Base-by-base conservation (phyloP, 345 rosid species). In the Populus pruinosa region DNA sequence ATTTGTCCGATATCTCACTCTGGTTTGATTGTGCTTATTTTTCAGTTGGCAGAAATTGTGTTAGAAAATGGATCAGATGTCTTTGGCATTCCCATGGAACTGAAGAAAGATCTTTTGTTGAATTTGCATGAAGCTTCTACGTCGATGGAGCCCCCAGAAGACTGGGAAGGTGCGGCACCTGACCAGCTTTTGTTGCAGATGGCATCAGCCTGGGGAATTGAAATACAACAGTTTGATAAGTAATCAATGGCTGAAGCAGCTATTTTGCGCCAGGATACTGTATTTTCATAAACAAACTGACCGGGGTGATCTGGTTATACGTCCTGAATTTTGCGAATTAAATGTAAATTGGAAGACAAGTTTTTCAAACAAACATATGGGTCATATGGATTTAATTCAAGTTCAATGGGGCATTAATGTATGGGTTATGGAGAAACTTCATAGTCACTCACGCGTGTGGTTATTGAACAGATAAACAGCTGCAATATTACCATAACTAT, bases 201-300 rank as follows among this genome's bases (percentile, higher is more conserved):
- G 81, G 96, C 97, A 73, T 87, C 97, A 67, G 91, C 96, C 16
- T 96, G 99, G 98, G 92, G 85, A 66, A 94, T 92, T 69, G 91
- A 94, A 80, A 78, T 90, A 75, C 93, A 88, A 85, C 95, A 89
- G 39, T 89, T 86, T 67, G 97, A 88, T 47, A 87, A 77, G 78
- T 72, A 76, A 73, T 68, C 64, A n/a, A 13, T 73, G 5, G 25
- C 25, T 1, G 64, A 59, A 31, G 8, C 67, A 2, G 11, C 44
- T 75, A 6, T 31, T 65, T 5, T 49, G 17, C 25, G 14, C 9
- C 36, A 21, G 64, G 64, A 47, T 66, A 47, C 31, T 66, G n/a
- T 31, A 31, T 64, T 33, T 63, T 75, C 50, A 12, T 29, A 69
- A 69, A 61, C 59, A 39, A 13, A 39, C 61, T 76, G 20, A 56